A percentile compares a stretch with the other conserved stretches of the same genome.
These are phyloP conservation scores for Spirogloea muscicola DNA, from an alignment of 139 green algal species.

Conservation along the genomic window DNA sequence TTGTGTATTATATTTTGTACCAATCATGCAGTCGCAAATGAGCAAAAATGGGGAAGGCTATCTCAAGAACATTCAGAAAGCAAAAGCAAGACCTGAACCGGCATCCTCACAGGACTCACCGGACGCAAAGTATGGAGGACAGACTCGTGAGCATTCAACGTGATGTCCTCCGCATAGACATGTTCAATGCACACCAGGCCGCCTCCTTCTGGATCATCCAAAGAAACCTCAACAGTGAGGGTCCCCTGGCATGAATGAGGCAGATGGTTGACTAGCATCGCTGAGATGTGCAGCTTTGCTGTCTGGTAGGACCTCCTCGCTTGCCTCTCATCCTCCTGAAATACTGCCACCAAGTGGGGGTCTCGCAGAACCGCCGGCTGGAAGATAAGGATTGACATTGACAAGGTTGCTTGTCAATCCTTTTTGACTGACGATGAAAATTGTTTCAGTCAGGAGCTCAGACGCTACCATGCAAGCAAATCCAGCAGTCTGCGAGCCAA, in stretches of 20 bases:
- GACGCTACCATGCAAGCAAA: no score
- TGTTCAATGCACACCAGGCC: no score
- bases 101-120: conserved; percentile 27
- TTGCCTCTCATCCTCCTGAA: background rate
- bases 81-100: no score
- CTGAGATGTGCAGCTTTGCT: conserved; percentile 14
- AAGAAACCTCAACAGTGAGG: conserved; percentile 14
- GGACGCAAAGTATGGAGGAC: conserved; percentile 16
- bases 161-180: conserved; percentile 1
- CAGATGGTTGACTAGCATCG: background rate
- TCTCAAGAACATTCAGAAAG: no score
- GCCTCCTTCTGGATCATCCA: no score
- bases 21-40: no score
- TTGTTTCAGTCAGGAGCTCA: no score
- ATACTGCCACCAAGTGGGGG: conserved; percentile 39
- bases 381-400: conserved; percentile 10
- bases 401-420: background rate
- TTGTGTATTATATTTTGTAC: no score
- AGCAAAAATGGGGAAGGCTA: no score
- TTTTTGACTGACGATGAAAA: background rate
- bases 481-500: no score
- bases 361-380: conserved; percentile 40
- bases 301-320: background rate
- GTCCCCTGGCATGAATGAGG: background rate
- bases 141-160: background rate